phyloP scores from a whole-genome alignment of 148 eudicot genomes.

The Dysphania ambrosioides region DNA sequence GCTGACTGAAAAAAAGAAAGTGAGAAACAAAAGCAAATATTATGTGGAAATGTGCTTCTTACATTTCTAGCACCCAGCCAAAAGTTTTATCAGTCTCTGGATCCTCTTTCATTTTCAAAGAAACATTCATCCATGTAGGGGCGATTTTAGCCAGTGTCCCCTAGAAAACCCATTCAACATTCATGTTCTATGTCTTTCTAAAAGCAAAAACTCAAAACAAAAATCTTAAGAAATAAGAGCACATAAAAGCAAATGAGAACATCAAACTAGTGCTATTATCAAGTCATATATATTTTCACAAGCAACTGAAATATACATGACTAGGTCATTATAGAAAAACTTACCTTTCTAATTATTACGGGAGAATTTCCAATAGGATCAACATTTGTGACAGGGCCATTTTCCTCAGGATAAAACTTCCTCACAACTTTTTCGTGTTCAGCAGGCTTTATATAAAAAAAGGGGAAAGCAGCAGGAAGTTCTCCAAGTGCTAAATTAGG shows the following conservation, averaged over 20 bases:
- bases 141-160: constrained; percentile 65
- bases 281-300: not conserved
- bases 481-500: constrained; percentile 82
- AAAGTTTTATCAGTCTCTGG: constrained; percentile 76
- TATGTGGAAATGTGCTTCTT: constrained; percentile 16
- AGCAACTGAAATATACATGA: not conserved
- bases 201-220: not conserved
- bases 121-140: constrained; percentile 96
- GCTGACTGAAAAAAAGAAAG: not conserved
- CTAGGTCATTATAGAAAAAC: not conserved
- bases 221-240: not conserved
- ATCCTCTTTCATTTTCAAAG: constrained; percentile 80
- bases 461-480: constrained; percentile 81
- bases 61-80: constrained; percentile 92
- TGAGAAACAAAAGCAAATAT: constrained; percentile 4
- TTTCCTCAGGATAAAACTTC: constrained; percentile 70
- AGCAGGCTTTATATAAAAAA: constrained; percentile 88
- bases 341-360: constrained; percentile 75
- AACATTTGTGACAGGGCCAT: constrained; percentile 81
- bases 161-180: constrained; percentile 21
- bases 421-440: constrained; percentile 68
- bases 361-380: constrained; percentile 96
- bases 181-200: not conserved
- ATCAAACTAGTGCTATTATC: not conserved
- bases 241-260: not conserved